phyloP scores from a whole-genome alignment of 495 filamentous ascomycete species.

The Penicillium steckii region DNA sequence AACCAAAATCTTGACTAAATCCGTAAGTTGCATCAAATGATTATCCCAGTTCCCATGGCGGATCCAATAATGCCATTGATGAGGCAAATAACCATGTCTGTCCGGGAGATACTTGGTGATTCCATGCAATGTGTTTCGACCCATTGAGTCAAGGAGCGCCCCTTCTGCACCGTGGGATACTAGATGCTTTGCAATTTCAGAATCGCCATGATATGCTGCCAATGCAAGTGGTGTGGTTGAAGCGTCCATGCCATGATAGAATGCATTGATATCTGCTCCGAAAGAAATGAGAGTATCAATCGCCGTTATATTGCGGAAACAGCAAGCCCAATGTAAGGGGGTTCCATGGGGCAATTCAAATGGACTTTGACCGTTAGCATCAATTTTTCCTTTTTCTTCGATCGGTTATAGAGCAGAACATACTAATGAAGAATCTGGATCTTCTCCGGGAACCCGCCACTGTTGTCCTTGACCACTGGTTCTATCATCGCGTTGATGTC shows the following conservation, averaged over 20 bases:
- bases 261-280: slow-evolving; percentile 11
- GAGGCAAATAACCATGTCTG: slow-evolving; percentile 12
- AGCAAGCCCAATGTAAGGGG: slow-evolving; percentile 31
- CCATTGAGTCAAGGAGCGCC: slow-evolving; percentile 8
- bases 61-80: slow-evolving; percentile 18
- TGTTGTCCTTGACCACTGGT: slow-evolving; percentile 15
- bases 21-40: slow-evolving; percentile 5
- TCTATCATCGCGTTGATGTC: slow-evolving; percentile 12
- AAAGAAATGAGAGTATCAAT: slow-evolving; percentile 17
- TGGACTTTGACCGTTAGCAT: slow-evolving; percentile 15
- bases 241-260: slow-evolving; percentile 7
- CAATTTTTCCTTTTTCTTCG: background rate
- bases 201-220: slow-evolving; percentile 18
- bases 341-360: slow-evolving; percentile 30
- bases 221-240: slow-evolving; percentile 18
- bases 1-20: slow-evolving; percentile 16
- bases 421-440: slow-evolving; percentile 23
- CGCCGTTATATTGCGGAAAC: slow-evolving; percentile 15
- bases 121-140: slow-evolving; percentile 18
- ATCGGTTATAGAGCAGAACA: background rate
- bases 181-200: slow-evolving; percentile 9
- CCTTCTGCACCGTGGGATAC: slow-evolving; percentile 15
- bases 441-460: slow-evolving; percentile 15
- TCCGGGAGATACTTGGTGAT: slow-evolving; percentile 15
- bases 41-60: slow-evolving; percentile 17